Base-by-base conservation (phyloP, 129 eudicot genomes). In the Escallonia rubra region DNA sequence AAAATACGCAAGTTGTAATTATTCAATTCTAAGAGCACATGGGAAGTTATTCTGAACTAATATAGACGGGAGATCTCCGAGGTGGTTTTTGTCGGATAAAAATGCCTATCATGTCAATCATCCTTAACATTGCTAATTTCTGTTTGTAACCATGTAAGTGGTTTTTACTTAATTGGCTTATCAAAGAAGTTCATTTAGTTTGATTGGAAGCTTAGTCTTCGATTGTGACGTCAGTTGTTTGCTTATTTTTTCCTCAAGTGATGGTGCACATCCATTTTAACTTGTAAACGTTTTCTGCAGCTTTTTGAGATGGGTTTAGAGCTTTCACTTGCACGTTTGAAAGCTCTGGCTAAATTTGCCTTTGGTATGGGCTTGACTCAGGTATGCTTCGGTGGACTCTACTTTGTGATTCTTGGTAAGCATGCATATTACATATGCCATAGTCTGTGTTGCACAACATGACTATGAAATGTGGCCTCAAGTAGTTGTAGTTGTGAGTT, bases 231-330 rank as follows among this genome's bases (percentile, higher is more conserved):
- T 68, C 15, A 16, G 15, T 57, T 56, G 38, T 56, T 57, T 67
- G 38, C 52, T 43, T n/a, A 13, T 6, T 43, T 11, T 8, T 4
- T 14, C n/a, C 39, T 15, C 8, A 23, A 63, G 34, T 52, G 15
- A 3, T 53, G 61, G 38, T n/a, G 67, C 54, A 67, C 23, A 23
- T 66, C 13, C 54, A 23, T 42, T 42, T 66, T 75, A 44, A 79
- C 55, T 66, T 63, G 61, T 62, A 61, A 52, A 7, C 65, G 38
- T 75, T 60, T 50, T 5, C 16, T 64, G 79, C 98, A 93, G 98
- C 90, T 93, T 44, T 93, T 93, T 80, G 98, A 93, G 87, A 93
- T 89, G 98, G 98, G 98, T 10, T 80, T 93, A 67, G 98, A 93
- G 86, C 98, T 93, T 78, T 93, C 96, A 50, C 80, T 93, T 67